Percentiles rank a stretch among this genome's conserved stretches.
These are phyloP conservation scores for Camptophora hylomeconis DNA, from an alignment of 2,329 filamentous ascomycete species.

Conservation along the genomic window DNA sequence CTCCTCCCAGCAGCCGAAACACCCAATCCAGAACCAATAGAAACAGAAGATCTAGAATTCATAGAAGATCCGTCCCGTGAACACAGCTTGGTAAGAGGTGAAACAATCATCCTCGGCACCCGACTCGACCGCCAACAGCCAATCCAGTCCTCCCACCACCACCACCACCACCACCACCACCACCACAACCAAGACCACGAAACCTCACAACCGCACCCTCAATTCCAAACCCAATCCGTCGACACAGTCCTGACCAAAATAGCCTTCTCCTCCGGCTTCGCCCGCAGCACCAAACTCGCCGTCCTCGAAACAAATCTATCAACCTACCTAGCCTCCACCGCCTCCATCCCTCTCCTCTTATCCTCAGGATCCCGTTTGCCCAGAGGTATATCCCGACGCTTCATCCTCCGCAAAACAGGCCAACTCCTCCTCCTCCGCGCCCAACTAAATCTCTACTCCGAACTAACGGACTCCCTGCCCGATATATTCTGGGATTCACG, in stretches of 20 bases:
- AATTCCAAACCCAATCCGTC: slow-evolving; percentile 23
- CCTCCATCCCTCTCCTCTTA: slow-evolving; percentile 66
- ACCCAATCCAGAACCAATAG: slow-evolving; percentile 57
- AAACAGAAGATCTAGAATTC: slow-evolving; percentile 85
- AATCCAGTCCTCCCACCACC: too few species aligned
- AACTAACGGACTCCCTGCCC: slow-evolving; percentile 85
- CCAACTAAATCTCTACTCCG: slow-evolving; percentile 91
- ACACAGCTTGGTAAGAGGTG: slow-evolving; percentile 66
- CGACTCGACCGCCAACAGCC: slow-evolving; percentile 38
- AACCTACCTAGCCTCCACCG: slow-evolving; percentile 76
- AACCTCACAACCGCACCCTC: slow-evolving; percentile 10
- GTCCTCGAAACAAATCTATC: slow-evolving; percentile 74
- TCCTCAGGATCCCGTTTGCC: slow-evolving; percentile 52
- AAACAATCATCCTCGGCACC: slow-evolving; percentile 80
- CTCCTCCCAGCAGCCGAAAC: slow-evolving; percentile 65
- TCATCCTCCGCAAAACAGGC: slow-evolving; percentile 86
- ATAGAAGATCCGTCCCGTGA: slow-evolving; percentile 60
- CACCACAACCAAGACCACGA: slow-evolving; percentile 5
- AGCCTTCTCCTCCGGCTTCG: slow-evolving; percentile 87
- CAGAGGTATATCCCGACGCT: slow-evolving; percentile 47
- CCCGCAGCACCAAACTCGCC: slow-evolving; percentile 83
- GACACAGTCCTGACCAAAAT: slow-evolving; percentile 77
- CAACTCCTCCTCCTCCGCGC: slow-evolving; percentile 80
- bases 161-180: neutral
- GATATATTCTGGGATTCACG: slow-evolving; percentile 94